phyloP scores from a whole-genome alignment of 495 filamentous ascomycete genomes.

The Trichocladium uniseriatum region DNA sequence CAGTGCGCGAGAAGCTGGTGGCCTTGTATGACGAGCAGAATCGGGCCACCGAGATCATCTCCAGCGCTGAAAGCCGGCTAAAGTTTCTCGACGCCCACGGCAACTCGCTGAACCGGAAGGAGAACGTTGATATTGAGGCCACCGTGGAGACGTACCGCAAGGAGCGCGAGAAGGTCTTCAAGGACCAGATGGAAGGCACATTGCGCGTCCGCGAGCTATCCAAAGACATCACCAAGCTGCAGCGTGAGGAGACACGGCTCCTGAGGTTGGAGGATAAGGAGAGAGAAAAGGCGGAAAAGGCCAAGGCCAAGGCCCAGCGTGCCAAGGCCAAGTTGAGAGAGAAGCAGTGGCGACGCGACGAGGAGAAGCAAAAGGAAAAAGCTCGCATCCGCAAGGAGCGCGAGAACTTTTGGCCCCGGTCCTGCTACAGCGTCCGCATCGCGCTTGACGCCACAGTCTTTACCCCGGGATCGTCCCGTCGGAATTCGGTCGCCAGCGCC shows the following conservation, averaged over 20 bases:
- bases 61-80: conserved; percentile 32
- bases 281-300: conserved; percentile 22
- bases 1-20: conserved; percentile 20
- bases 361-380: conserved; percentile 41
- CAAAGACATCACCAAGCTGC: conserved; percentile 30
- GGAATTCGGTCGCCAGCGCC: conserved; percentile 42
- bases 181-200: conserved; percentile 28
- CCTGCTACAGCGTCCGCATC: conserved; percentile 48
- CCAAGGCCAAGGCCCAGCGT: conserved; percentile 30
- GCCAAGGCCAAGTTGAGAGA: conserved; percentile 30
- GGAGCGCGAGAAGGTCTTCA: conserved; percentile 41
- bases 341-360: conserved; percentile 33
- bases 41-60: conserved; percentile 24
- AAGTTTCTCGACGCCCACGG: conserved; percentile 39
- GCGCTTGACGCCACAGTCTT: conserved; percentile 44
- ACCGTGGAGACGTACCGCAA: conserved; percentile 37
- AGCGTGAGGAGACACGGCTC: conserved; percentile 26
- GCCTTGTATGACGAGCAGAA: conserved; percentile 21
- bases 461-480: conserved; percentile 48
- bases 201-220: conserved; percentile 24
- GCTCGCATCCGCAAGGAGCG: conserved; percentile 43
- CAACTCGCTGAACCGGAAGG: conserved; percentile 27
- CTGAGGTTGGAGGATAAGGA: conserved; percentile 22
- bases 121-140: conserved; percentile 19
- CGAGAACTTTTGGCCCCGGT: conserved; percentile 47